phyloP scores from a whole-genome alignment of 495 filamentous ascomycete species.

The Podospora appendiculata region DNA sequence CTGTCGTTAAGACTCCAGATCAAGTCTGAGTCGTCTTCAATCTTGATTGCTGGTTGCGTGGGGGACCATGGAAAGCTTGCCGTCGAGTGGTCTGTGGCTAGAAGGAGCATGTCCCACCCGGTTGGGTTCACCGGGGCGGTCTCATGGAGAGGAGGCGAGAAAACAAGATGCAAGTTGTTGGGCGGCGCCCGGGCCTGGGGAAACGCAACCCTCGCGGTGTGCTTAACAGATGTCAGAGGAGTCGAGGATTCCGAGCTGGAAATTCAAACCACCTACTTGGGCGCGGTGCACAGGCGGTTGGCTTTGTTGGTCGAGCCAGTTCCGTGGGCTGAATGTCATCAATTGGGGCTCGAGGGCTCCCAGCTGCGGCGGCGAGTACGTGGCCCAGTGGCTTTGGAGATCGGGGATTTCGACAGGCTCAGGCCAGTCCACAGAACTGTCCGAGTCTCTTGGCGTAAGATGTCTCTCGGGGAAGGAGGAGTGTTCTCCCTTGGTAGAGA shows the following conservation, averaged over 20 bases:
- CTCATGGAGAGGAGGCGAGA: not conserved
- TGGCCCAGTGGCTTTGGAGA: not conserved
- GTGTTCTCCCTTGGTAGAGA: not conserved
- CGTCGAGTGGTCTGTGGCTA: not conserved
- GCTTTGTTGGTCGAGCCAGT: constrained; percentile 5
- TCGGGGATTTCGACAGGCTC: constrained; percentile 6
- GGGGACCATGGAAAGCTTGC: constrained; percentile 7
- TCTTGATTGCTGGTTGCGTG: not conserved
- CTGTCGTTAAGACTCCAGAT: constrained; percentile 13
- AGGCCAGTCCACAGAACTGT: constrained; percentile 1
- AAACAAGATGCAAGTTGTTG: not conserved
- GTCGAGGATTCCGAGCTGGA: not conserved
- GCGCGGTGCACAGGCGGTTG: not conserved
- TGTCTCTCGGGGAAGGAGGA: constrained; percentile 11
- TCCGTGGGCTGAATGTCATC: not conserved
- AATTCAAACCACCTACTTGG: not conserved
- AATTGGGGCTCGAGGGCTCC: constrained; percentile 4
- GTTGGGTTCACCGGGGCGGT: not conserved
- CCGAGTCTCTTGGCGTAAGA: constrained; percentile 3
- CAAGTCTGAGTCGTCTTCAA: constrained; percentile 21
- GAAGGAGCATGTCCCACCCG: constrained; percentile 11
- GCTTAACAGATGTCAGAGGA: not conserved
- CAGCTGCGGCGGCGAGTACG: not conserved
- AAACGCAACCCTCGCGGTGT: no score
- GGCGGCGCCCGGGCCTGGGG: no score